phyloP scores from a whole-genome alignment of 2,329 filamentous ascomycete species.

The Tolypocladium sp. region DNA sequence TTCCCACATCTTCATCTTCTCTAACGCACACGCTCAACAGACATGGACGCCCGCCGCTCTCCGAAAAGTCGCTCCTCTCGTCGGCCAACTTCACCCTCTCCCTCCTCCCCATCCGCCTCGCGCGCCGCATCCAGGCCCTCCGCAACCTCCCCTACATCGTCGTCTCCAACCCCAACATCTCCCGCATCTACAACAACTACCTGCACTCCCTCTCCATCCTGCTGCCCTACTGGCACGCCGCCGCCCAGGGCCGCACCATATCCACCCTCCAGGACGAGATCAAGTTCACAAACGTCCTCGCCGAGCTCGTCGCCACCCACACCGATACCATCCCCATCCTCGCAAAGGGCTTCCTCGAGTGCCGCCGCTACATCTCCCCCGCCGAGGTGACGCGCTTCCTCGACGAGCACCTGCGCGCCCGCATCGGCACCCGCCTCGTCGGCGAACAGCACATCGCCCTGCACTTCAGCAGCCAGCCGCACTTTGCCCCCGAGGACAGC shows the following conservation, averaged over 20 bases:
- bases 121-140: constrained; percentile 86
- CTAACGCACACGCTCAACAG: constrained; percentile 22
- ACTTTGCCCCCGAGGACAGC: constrained; percentile 47
- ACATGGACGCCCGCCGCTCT: constrained; percentile 76
- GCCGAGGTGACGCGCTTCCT: constrained; percentile 82
- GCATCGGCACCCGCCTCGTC: constrained; percentile 88
- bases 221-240: constrained; percentile 64
- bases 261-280: constrained; percentile 75
- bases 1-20: too few species aligned
- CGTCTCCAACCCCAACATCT: constrained; percentile 93
- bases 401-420: constrained; percentile 84
- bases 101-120: constrained; percentile 83
- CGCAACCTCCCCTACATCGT: constrained; percentile 95
- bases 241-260: constrained; percentile 23
- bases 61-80: constrained; percentile 67
- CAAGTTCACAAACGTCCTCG: constrained; percentile 83
- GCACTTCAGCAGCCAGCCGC: constrained; percentile 63
- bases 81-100: constrained; percentile 95
- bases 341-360: constrained; percentile 87
- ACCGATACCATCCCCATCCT: constrained; percentile 89
- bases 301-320: constrained; percentile 92
- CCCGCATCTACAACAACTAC: constrained; percentile 93
- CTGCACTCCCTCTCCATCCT: constrained; percentile 85
- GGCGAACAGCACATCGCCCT: constrained; percentile 95
- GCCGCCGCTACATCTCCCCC: constrained; percentile 77